phyloP scores from a whole-genome alignment of 257 asterid species.

The Solanum sitiens region DNA sequence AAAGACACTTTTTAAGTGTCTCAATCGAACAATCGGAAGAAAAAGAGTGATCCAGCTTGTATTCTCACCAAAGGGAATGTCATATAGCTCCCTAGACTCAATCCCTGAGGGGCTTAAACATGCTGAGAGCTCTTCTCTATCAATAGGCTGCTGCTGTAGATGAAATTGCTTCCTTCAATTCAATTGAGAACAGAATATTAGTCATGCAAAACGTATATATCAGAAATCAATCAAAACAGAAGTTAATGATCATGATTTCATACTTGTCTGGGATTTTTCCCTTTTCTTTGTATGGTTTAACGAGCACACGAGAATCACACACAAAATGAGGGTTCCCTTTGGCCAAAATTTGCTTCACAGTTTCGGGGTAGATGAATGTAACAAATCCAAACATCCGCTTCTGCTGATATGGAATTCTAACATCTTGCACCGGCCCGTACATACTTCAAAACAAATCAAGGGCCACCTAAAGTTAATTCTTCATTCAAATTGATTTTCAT shows the following conservation, averaged over 20 bases:
- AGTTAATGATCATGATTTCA: not conserved
- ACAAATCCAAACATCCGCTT: constrained; percentile 94
- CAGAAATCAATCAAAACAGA: not conserved
- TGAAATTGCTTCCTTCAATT: constrained; percentile 50
- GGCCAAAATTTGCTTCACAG: constrained; percentile 47
- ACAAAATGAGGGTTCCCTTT: constrained; percentile 71
- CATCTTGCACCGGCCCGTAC: constrained; percentile 65
- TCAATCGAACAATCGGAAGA: not conserved
- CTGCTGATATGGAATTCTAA: constrained; percentile 59
- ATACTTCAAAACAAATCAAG: constrained; percentile 28
- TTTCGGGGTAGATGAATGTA: constrained; percentile 50
- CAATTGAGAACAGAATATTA: not conserved
- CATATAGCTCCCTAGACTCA: constrained; percentile 62
- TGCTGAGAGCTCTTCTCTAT: constrained; percentile 50
- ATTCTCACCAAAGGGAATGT: constrained; percentile 59
- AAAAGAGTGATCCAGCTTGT: not conserved
- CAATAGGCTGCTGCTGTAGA: constrained; percentile 45
- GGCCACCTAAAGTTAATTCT: not conserved
- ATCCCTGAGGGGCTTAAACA: constrained; percentile 61
- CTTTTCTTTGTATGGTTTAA: constrained; percentile 61
- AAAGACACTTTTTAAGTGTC: not conserved
- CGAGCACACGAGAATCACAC: constrained; percentile 49
- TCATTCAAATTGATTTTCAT: not conserved
- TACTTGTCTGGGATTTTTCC: constrained; percentile 73
- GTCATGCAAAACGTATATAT: not conserved